Evolutionary conservation across 2,329 filamentous ascomycete genomes (phyloP), one percentile per base, ranked within the genome.

Genomic region (Clonostachys solani): DNA sequence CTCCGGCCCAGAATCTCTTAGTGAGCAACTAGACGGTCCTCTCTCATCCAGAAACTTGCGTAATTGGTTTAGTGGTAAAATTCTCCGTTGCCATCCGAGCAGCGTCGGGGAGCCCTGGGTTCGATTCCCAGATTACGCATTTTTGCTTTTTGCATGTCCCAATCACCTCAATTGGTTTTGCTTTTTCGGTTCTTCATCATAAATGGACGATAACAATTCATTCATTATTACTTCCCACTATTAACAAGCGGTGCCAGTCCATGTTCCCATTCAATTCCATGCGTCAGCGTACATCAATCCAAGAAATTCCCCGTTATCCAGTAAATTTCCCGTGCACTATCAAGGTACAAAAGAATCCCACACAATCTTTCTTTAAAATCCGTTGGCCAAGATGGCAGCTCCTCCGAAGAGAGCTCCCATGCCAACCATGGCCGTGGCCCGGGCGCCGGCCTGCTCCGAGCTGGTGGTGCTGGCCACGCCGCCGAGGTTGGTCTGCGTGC

Each of bases 111-210:
- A 60, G 59, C 60, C 59, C 60, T 60, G 60, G 55, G 52, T 61
- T 61, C 59, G 59, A 61, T 60, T 61, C 59, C 59, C 59, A 60
- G 59, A 60, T 60, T 50, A 60, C 58, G 58, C 58, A 60, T 46
- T 34, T 46, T 42, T 48, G 33, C 34, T 35, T 44, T 29, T 29
- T 4, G 2, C 23, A 3, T 10, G 23, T 3, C 6, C 23, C 3
- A 10, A 4, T 29, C 10, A 6, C 23, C 9, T 10, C 23, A 29
- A 10, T 29, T 29, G 19, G 2, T 23, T 6, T 6, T 2, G 5
- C 5, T 23, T 23, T 5, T 23, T 23, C 7, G 6, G 19, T 6
- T 23, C 2, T 23, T 6, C 5, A 23, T 23, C n/a, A 23, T 29
- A 29, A 29, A 8, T 29, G 23, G 23, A 10, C 9, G 23, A 29